phyloP scores from a whole-genome alignment of 139 green algal genomes.

The Asterochloris sp. region DNA sequence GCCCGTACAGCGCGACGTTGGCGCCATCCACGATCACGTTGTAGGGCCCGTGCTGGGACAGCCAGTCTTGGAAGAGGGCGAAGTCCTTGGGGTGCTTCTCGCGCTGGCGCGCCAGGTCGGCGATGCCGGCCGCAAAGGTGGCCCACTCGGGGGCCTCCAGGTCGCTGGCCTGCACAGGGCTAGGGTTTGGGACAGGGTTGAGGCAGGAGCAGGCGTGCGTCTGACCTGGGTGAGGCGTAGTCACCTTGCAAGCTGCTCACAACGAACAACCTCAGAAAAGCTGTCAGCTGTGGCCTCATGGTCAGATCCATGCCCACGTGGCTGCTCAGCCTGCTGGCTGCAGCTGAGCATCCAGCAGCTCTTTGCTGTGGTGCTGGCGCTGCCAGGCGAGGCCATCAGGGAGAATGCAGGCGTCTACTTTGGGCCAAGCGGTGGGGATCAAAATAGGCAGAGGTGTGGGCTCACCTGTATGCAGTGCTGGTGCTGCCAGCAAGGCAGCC shows the following conservation, averaged over 20 bases:
- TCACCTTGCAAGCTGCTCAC: too few relatives aligned
- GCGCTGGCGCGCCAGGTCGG: conserved; percentile 35
- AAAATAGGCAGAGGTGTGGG: too few relatives aligned
- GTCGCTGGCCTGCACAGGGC: conserved; percentile 43
- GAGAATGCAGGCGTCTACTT: too few relatives aligned
- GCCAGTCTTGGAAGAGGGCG: conserved; percentile 46
- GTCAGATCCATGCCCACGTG: too few relatives aligned
- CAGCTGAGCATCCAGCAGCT: neutral
- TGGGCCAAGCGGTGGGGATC: too few relatives aligned
- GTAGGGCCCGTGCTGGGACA: conserved; percentile 64
- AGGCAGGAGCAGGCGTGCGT: too few relatives aligned
- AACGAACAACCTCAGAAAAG: too few relatives aligned
- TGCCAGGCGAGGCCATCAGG: too few relatives aligned
- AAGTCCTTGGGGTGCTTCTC: conserved; percentile 53
- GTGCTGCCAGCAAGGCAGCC: too few relatives aligned
- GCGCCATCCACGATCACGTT: conserved; percentile 76
- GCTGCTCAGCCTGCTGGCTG: neutral
- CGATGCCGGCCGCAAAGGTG: conserved; percentile 54
- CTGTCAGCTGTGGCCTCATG: neutral
- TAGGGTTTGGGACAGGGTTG: neutral
- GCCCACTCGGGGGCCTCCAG: conserved; percentile 57
- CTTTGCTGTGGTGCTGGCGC: neutral
- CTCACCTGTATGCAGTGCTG: too few relatives aligned
- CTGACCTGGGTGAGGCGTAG: too few relatives aligned
- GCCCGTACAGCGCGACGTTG: conserved; percentile 83